phyloP scores from a whole-genome alignment of 2,329 filamentous ascomycete species.

The Cladosporium colombiae region DNA sequence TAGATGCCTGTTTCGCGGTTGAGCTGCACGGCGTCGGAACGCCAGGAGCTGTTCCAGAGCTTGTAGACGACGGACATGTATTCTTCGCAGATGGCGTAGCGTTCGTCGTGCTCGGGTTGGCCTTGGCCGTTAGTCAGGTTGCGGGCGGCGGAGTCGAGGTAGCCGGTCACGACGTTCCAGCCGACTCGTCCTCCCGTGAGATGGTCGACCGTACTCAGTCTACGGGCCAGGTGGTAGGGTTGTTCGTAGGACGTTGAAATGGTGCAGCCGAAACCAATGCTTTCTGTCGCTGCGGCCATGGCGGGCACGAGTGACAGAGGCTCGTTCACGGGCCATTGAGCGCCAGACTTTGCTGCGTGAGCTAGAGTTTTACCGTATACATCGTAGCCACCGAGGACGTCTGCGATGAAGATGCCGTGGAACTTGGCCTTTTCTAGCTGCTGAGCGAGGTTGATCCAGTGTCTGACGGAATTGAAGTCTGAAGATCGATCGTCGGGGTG shows the following conservation, averaged over 20 bases:
- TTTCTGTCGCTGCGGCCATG: constrained; percentile 67
- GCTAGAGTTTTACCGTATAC: constrained; percentile 65
- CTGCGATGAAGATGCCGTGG: constrained; percentile 67
- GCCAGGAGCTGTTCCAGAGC: constrained; percentile 67
- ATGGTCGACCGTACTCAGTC: constrained; percentile 68
- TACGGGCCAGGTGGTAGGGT: constrained; percentile 65
- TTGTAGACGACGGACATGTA: constrained; percentile 64
- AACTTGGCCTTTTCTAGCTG: constrained; percentile 63
- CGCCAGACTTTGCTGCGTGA: constrained; percentile 61
- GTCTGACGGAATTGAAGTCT: constrained; percentile 60
- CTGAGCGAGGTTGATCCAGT: constrained; percentile 63
- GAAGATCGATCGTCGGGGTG: constrained; percentile 66
- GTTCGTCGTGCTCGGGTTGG: constrained; percentile 65
- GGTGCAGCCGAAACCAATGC: constrained; percentile 68
- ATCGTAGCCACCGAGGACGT: constrained; percentile 67
- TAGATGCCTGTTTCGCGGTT: constrained; percentile 62
- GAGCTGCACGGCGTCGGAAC: constrained; percentile 64
- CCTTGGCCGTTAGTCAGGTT: constrained; percentile 59
- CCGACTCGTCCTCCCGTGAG: constrained; percentile 59
- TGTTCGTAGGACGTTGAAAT: constrained; percentile 69
- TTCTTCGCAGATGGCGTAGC: constrained; percentile 65
- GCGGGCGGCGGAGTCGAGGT: constrained; percentile 65
- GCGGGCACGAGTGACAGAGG: constrained; percentile 63
- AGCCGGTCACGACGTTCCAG: constrained; percentile 63
- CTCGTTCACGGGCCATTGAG: constrained; percentile 73